phyloP scores from a whole-genome alignment of 331 rosid genomes.

The Quercus lobata region DNA sequence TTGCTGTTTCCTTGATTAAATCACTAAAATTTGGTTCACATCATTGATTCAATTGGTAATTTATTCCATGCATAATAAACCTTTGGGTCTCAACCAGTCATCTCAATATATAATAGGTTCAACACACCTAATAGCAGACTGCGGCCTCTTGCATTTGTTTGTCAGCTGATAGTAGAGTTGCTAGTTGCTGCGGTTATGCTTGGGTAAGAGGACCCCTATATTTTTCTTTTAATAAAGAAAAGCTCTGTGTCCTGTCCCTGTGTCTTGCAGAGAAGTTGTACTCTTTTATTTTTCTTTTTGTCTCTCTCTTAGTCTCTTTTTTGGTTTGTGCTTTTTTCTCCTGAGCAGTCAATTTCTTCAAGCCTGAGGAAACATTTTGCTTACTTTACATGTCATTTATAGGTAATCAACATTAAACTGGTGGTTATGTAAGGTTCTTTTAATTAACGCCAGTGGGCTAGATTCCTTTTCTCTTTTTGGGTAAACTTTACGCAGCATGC shows the following conservation, averaged over 20 bases:
- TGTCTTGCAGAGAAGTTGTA: neutral
- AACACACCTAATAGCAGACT: no score
- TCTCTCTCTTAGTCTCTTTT: neutral
- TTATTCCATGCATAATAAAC: no score
- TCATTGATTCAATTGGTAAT: no score
- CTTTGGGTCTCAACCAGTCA: no score
- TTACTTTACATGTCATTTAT: conserved; percentile 5
- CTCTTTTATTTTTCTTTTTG: neutral
- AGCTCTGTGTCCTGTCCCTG: neutral
- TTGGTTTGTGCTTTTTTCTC: neutral
- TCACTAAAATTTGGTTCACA: no score
- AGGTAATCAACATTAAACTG: neutral
- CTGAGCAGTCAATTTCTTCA: neutral
- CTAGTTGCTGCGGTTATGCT: no score
- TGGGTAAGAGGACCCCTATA: no score
- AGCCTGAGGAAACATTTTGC: neutral
- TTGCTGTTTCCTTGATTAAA: no score
- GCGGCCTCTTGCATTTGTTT: no score
- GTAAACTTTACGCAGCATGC: conserved; percentile 21
- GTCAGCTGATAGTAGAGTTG: no score
- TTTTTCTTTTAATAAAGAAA: no score
- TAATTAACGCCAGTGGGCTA: neutral
- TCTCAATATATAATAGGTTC: no score
- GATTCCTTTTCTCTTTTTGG: conserved; percentile 23
- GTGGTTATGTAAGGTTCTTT: neutral